A percentile compares a stretch with the other conserved stretches of the same genome.
phyloP scores from a whole-genome alignment of 768 basidiomycete species.

The Baorangia bicolor region DNA sequence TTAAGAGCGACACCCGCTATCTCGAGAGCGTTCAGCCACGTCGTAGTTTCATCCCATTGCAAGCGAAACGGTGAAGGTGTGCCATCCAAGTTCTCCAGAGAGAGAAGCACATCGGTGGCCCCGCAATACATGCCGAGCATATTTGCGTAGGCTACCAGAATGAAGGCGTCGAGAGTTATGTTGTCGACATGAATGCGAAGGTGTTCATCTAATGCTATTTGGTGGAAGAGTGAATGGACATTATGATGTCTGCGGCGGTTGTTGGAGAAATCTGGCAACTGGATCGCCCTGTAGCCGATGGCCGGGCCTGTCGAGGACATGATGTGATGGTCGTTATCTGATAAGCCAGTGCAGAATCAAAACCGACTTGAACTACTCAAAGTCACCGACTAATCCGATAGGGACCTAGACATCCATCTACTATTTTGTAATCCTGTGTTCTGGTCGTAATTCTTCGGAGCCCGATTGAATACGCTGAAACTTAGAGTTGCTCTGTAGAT shows the following conservation, averaged over 20 bases:
- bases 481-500: background rate
- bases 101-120: slow-evolving; percentile 19
- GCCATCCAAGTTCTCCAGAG: slow-evolving; percentile 8
- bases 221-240: background rate
- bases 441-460: background rate
- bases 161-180: slow-evolving; percentile 4
- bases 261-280: slow-evolving; percentile 23
- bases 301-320: background rate
- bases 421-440: background rate
- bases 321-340: slow-evolving; percentile 2
- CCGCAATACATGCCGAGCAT: slow-evolving; percentile 26
- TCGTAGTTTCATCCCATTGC: slow-evolving; percentile 17
- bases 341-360: slow-evolving; percentile 1
- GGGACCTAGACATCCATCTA: background rate
- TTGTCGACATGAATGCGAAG: background rate
- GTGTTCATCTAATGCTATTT: slow-evolving; percentile 3
- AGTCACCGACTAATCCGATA: background rate
- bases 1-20: slow-evolving; percentile 8
- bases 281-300: background rate
- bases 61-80: slow-evolving; percentile 11
- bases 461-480: background rate
- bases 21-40: slow-evolving; percentile 15
- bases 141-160: slow-evolving; percentile 23
- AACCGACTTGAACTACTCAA: background rate
- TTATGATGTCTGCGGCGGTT: slow-evolving; percentile 9